Base-by-base conservation (phyloP, 2,329 filamentous ascomycete species). In the Teratosphaeria zuluensis region DNA sequence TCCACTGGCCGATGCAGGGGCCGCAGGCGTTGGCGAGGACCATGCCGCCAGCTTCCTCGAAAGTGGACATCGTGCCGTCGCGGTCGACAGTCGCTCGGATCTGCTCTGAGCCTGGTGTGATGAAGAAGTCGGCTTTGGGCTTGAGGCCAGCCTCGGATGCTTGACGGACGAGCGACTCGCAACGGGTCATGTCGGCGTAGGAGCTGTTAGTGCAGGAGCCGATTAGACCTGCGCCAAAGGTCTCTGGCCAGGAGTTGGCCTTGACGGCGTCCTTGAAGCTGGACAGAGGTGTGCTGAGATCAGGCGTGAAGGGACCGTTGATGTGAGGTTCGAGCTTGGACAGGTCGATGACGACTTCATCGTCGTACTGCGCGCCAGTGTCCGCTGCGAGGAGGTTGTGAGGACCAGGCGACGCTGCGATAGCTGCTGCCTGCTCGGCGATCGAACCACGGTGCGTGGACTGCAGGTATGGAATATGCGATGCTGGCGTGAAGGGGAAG, bases 201-300 rank as follows among this genome's bases (percentile, higher is more conserved):
- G 94, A 97, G 74, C 90, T 95, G 81, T 99, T 99, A 55, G 94
- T 99, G 80, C 94, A 99, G 77, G 91, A 96, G 61, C 94, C 94
- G 71, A 99, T 99, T 57, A 99, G 82, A 56, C 92, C 92, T 30
- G 94, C 92, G 12, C 91, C 94, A 62, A 99, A 87, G 63, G 87
- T 90, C 71, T 89, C 84, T 1, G 94, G 94, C 94, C 94, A 99
- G 55, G 88, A 79, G 74, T 96, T 90, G 67, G 87, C 81, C 74
- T 88, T 81, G 24, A 96, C 90, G 1, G 88, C 86, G 59, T 89
- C 82, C 71, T 91, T 90, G 78, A 99, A 99, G 70, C 87, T 82
- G 54, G 92, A 96, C 57, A 99, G 78, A 4, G 94, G 92, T 0
- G 91, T 96, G 3, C 92, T 94, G 64, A 99, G 81, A 73, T 99